Evolutionary conservation across 202 grass and related monocot genomes (phyloP).

Genomic region (Schoenoplectus tabernaemontani): DNA sequence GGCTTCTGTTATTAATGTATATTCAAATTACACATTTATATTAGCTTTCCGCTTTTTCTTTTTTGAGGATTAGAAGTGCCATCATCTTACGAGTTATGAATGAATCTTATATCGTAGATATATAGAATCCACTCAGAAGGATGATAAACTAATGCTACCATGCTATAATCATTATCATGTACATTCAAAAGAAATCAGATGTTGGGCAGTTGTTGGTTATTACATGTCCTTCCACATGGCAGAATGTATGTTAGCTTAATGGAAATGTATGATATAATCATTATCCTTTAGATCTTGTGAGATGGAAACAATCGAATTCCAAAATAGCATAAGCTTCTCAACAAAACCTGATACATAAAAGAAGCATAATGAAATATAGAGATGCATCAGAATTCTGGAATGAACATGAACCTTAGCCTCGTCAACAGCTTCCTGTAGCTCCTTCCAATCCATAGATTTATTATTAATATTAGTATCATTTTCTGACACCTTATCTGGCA

Average conservation of each 20-base stretch:
- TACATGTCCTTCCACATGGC: not conserved
- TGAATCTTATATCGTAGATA: not conserved
- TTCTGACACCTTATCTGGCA: conserved; percentile 52
- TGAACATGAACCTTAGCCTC: conserved; percentile 66
- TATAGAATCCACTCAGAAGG: not conserved
- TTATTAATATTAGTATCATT: not conserved
- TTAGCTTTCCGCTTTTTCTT: not conserved
- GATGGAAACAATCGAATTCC: not conserved
- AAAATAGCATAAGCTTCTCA: not conserved
- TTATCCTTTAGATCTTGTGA: not conserved
- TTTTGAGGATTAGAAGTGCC: not conserved
- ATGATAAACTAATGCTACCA: not conserved
- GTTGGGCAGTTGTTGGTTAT: not conserved
- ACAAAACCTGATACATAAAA: not conserved
- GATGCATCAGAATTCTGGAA: not conserved
- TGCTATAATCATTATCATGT: not conserved
- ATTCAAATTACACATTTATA: not conserved
- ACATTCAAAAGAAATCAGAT: not conserved
- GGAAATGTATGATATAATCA: not conserved
- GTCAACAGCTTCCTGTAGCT: conserved; percentile 76
- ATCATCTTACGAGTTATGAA: not conserved
- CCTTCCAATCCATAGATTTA: conserved; percentile 62
- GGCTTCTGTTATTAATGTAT: not conserved
- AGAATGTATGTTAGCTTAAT: not conserved
- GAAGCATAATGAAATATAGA: not conserved